Evolutionary conservation across 208 protist genomes (phyloP).

Genomic region (Leishmania mexicana): DNA sequence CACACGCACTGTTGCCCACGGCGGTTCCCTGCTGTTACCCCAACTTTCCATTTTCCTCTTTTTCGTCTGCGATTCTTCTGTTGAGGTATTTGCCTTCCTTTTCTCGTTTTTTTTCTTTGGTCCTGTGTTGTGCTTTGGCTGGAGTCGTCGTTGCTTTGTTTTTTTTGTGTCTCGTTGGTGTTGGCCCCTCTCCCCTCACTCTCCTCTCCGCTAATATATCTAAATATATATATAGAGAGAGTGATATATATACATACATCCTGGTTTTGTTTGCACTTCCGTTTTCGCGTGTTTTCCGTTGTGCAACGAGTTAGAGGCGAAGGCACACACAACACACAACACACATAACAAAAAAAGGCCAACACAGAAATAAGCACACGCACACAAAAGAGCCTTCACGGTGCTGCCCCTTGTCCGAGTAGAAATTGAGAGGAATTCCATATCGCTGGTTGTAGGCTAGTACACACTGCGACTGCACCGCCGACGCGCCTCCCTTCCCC

Average conservation of each 20-base stretch:
- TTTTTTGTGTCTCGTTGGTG: background rate
- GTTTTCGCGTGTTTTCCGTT: background rate
- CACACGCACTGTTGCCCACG: background rate
- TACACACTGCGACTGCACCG: background rate
- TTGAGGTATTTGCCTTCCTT: background rate
- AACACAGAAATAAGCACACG: background rate
- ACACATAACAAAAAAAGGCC: background rate
- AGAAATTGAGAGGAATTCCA: background rate
- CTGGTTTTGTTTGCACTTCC: background rate
- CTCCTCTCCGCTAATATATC: background rate
- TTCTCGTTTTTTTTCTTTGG: background rate
- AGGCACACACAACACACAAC: background rate
- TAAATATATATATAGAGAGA: too few species aligned
- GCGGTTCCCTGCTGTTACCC: background rate
- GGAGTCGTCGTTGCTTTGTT: background rate
- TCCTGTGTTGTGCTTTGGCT: background rate
- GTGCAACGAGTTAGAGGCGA: background rate
- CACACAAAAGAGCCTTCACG: background rate
- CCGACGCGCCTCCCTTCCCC: background rate
- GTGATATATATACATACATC: background rate
- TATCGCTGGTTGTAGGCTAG: background rate
- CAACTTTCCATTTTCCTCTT: background rate
- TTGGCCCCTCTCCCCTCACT: background rate
- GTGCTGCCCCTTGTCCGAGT: background rate
- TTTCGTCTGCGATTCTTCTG: background rate